Percentiles rank a stretch among this genome's conserved stretches.
These are phyloP conservation scores for Arachis hypogaea DNA, from an alignment of 306 rosid genomes.

Conservation along the genomic window DNA sequence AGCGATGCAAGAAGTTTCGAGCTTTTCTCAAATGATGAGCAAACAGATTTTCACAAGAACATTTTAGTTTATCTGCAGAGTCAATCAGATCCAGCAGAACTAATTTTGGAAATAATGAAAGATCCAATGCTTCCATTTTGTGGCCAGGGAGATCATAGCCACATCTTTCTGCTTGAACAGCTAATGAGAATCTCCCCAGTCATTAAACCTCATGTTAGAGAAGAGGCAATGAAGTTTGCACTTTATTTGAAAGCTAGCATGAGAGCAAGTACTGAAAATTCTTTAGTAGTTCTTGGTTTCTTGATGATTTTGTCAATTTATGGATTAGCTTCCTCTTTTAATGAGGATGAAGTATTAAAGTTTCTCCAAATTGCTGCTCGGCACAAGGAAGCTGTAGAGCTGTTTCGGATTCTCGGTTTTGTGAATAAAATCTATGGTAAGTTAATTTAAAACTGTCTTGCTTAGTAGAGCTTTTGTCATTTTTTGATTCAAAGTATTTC, in stretches of 20 bases:
- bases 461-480: background rate
- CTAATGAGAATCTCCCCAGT: constrained; percentile 44
- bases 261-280: constrained; percentile 32
- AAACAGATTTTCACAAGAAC: constrained; percentile 29
- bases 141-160: constrained; percentile 29
- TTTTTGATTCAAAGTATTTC: too few species aligned
- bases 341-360: constrained; percentile 46
- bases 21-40: constrained; percentile 26
- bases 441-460: background rate
- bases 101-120: constrained; percentile 50
- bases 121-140: constrained; percentile 31
- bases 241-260: constrained; percentile 45
- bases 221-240: constrained; percentile 53
- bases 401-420: constrained; percentile 42
- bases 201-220: constrained; percentile 38
- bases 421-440: constrained; percentile 48
- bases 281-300: constrained; percentile 47
- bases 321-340: background rate
- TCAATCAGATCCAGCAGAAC: constrained; percentile 52
- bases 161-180: constrained; percentile 37
- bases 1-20: constrained; percentile 33
- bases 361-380: constrained; percentile 44
- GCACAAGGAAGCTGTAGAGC: constrained; percentile 45
- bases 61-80: constrained; percentile 36
- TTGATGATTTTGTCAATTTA: constrained; percentile 49